A percentile compares a stretch with the other conserved stretches of the same genome.
Evolutionary conservation across 305 asterid genomes (phyloP).

Genomic region (Solanum chacoense): DNA sequence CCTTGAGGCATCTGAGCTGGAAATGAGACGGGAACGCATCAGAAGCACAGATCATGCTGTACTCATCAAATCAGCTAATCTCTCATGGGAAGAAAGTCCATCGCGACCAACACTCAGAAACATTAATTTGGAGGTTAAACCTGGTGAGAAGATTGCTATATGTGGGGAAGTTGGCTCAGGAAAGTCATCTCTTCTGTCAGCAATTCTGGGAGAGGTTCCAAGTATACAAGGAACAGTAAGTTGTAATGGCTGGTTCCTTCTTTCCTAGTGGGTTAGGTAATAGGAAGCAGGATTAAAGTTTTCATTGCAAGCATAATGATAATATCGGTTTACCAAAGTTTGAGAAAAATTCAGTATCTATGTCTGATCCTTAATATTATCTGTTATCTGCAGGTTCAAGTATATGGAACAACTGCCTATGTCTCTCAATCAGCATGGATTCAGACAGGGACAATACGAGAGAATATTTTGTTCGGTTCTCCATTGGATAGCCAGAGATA

Average conservation of each 20-base stretch:
- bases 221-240: constrained; percentile 70
- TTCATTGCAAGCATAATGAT: not conserved
- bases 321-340: not conserved
- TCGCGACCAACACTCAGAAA: constrained; percentile 43
- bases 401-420: constrained; percentile 48
- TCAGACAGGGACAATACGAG: constrained; percentile 58
- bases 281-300: not conserved
- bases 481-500: constrained; percentile 39
- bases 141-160: constrained; percentile 73
- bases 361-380: not conserved
- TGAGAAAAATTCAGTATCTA: not conserved
- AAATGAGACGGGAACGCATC: constrained; percentile 22
- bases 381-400: constrained; percentile 44
- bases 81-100: constrained; percentile 66
- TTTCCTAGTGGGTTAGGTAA: not conserved
- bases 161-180: constrained; percentile 98
- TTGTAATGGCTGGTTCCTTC: constrained; percentile 6
- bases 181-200: constrained; percentile 77
- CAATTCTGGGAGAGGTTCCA: constrained; percentile 86
- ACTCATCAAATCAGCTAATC: constrained; percentile 37
- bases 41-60: constrained; percentile 18
- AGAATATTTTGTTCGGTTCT: constrained; percentile 62
- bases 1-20: constrained; percentile 71
- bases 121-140: constrained; percentile 40
- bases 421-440: constrained; percentile 69